Base-by-base conservation (phyloP, 75 land plant genomes). In the Azolla pinnata region DNA sequence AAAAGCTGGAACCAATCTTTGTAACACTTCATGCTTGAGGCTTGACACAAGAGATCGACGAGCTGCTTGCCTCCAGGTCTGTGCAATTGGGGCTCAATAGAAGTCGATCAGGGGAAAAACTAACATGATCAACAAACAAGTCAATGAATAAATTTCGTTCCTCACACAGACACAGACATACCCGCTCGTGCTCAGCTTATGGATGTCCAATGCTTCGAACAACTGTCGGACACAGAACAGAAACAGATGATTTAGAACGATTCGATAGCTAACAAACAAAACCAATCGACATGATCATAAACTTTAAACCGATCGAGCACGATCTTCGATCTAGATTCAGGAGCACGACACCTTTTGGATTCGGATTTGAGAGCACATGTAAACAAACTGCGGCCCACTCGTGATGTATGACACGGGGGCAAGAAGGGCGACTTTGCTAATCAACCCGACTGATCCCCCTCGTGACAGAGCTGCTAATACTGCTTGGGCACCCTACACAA, bases 321-420 rank as follows among this genome's bases (percentile, higher is more conserved):
- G n/a, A n/a, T n/a, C n/a, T n/a, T n/a, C n/a, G n/a, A n/a, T n/a
- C n/a, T n/a, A n/a, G n/a, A n/a, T n/a, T n/a, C n/a, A n/a, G n/a
- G n/a, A 48, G 18, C 4, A 18, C 51, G 51, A 48, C 18, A 18
- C 19, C 51, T 24, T 52, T 29, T 52, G 54, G 1, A 52, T 26
- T 2, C 29, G 54, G 28, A 27, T 14, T 23, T 59, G 77, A 19
- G 78, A 78, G 9, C 68, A 18, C 29, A 62, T 44, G 10, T 79
- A 76, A 27, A 90, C 44, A 4, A 77, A 68, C n/a, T 84, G 76
- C 1, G 63, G 84, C 66, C 82, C 75, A 57, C 86, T 81, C 57
- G 77, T 73, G 24, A 90, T 54, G 38, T 90, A 90, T 1, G 90
- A 84, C 40, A 90, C 63, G 5, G 96, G 90, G 25, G 78, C 75